These are phyloP conservation scores for Aureobasidium lini DNA, from an alignment of 2,329 filamentous ascomycete species.

Conservation along the genomic window DNA sequence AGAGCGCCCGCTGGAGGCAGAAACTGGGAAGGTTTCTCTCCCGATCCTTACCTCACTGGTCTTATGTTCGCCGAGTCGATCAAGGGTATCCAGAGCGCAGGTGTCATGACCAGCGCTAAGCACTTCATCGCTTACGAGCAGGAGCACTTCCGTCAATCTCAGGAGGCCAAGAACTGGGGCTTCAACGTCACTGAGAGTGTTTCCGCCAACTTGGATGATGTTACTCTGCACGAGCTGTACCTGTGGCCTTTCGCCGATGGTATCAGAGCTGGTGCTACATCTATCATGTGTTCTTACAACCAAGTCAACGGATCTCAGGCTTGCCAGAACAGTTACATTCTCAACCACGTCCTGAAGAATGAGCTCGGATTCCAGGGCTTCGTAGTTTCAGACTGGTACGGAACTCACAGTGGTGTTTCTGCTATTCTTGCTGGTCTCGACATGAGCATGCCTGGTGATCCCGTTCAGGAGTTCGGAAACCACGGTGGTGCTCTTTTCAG, in stretches of 20 bases:
- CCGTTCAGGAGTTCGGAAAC: constrained; percentile 16
- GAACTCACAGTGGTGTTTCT: constrained; percentile 55
- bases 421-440: constrained; percentile 56
- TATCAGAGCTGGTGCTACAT: constrained; percentile 48
- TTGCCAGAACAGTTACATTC: constrained; percentile 51
- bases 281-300: constrained; percentile 56
- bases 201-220: constrained; percentile 58
- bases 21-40: constrained; percentile 36
- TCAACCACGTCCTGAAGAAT: constrained; percentile 61
- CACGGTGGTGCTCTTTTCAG: constrained; percentile 21
- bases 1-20: constrained; percentile 34
- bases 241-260: constrained; percentile 60
- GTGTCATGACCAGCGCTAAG: constrained; percentile 37
- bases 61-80: constrained; percentile 34
- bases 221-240: constrained; percentile 43
- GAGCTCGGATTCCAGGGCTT: constrained; percentile 63
- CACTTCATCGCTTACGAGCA: constrained; percentile 58
- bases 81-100: constrained; percentile 33
- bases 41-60: constrained; percentile 39
- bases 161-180: constrained; percentile 26
- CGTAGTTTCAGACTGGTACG: constrained; percentile 61
- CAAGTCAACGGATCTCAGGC: constrained; percentile 72
- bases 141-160: constrained; percentile 38
- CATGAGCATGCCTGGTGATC: constrained; percentile 57
- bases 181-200: constrained; percentile 45